phyloP scores from a whole-genome alignment of 805 yeast genomes.

The Ogataea methylovora region DNA sequence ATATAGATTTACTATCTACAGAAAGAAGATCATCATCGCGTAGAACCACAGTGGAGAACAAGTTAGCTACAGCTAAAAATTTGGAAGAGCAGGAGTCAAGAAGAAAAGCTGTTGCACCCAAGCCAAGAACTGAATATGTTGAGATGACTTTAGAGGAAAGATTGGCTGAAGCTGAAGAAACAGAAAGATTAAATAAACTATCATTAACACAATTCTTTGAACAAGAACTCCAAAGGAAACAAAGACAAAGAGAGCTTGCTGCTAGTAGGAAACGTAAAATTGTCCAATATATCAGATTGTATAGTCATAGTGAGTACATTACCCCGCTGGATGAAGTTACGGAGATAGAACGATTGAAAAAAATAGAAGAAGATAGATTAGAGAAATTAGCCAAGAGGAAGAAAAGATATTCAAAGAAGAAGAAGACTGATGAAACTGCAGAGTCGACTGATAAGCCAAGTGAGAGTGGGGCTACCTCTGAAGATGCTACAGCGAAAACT shows the following conservation, averaged over 20 bases:
- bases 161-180: conserved; percentile 75
- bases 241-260: conserved; percentile 66
- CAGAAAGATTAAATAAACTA: conserved; percentile 68
- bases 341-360: conserved; percentile 28
- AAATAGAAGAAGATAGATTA: conserved; percentile 25
- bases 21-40: conserved; percentile 71
- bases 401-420: conserved; percentile 36
- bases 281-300: conserved; percentile 48
- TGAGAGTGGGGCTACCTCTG: background rate
- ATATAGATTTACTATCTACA: conserved; percentile 25
- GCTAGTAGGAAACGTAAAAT: conserved; percentile 58
- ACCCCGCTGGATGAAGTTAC: conserved; percentile 60
- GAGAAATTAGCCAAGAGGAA: conserved; percentile 16
- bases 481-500: background rate
- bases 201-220: conserved; percentile 75
- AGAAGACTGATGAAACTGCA: conserved; percentile 1
- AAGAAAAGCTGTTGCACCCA: conserved; percentile 21
- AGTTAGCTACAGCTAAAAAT: conserved; percentile 67
- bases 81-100: conserved; percentile 62
- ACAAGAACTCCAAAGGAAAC: conserved; percentile 76
- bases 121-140: conserved; percentile 28
- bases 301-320: conserved; percentile 40
- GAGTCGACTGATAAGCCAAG: background rate
- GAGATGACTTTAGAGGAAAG: conserved; percentile 64
- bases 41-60: conserved; percentile 67